Evolutionary conservation across 352 stramenopile genomes (phyloP).

Genomic region (Phytophthora sp.): DNA sequence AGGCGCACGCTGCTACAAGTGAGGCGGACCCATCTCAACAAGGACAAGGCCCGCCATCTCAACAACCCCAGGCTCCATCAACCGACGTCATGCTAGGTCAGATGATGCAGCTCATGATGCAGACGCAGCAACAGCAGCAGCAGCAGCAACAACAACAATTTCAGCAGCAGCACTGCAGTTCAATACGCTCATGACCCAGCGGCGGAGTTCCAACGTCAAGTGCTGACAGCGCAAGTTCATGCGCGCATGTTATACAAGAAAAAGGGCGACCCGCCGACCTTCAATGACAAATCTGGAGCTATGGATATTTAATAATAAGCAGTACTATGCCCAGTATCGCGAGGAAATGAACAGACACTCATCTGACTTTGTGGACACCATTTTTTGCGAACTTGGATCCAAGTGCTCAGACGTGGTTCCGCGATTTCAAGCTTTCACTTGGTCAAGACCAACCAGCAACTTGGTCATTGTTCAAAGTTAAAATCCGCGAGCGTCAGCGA

Average conservation of each 20-base stretch:
- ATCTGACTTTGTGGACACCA: conserved; percentile 12
- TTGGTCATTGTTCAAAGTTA: not conserved
- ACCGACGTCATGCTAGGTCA: no score
- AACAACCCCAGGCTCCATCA: no score
- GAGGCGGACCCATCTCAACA: not conserved
- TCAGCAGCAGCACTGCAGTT: no score
- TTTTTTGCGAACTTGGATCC: conserved; percentile 10
- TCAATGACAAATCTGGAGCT: conserved; percentile 10
- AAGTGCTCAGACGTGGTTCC: conserved; percentile 3
- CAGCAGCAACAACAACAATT: no score
- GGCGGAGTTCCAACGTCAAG: conserved; percentile 10
- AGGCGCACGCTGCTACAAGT: not conserved
- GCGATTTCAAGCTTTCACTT: conserved; percentile 3
- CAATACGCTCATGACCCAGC: conserved; percentile 18
- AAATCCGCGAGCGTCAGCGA: not conserved
- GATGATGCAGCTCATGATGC: no score
- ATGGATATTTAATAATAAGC: conserved; percentile 1
- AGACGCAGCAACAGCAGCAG: no score
- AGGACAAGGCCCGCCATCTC: no score
- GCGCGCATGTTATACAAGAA: conserved; percentile 8
- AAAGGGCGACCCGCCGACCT: not conserved
- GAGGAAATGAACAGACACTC: conserved; percentile 3
- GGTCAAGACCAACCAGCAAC: not conserved
- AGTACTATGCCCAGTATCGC: conserved; percentile 1
- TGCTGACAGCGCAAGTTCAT: conserved; percentile 11